Evolutionary conservation across 2,329 filamentous ascomycete species (phyloP).

Genomic region (Tolypocladium sp.): DNA sequence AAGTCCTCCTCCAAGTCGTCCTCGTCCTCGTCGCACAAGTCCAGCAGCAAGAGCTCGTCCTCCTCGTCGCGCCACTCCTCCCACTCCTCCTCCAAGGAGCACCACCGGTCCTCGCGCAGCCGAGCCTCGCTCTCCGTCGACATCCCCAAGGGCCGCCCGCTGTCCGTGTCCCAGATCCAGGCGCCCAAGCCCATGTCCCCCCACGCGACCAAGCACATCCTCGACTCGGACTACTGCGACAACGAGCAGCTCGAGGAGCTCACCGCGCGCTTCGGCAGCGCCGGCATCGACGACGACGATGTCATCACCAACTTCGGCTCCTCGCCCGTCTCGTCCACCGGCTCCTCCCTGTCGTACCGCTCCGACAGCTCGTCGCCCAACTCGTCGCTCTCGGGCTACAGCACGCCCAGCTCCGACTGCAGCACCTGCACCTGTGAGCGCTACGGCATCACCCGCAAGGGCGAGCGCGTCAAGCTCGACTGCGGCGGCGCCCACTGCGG

Average conservation of each 20-base stretch:
- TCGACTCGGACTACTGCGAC: conserved; percentile 69
- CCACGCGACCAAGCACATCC: conserved; percentile 78
- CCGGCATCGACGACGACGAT: conserved; percentile 50
- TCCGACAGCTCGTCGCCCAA: conserved; percentile 67
- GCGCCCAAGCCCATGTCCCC: conserved; percentile 85
- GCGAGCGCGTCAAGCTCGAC: conserved; percentile 91
- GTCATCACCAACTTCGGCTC: conserved; percentile 44
- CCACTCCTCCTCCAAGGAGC: conserved; percentile 35
- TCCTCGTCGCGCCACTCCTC: conserved; percentile 34
- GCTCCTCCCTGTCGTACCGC: conserved; percentile 62
- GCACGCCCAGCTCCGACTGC: conserved; percentile 67
- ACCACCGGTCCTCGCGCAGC: conserved; percentile 31
- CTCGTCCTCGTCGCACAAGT: conserved; percentile 10
- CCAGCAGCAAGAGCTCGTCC: conserved; percentile 23
- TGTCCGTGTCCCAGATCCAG: conserved; percentile 83
- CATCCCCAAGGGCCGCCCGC: conserved; percentile 78
- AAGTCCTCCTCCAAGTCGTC: conserved; percentile 28
- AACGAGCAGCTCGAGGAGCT: conserved; percentile 71
- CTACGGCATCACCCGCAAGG: conserved; percentile 90
- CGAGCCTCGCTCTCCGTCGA: conserved; percentile 48
- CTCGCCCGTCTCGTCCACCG: conserved; percentile 56
- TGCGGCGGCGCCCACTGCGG: conserved; percentile 85
- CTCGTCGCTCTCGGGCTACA: conserved; percentile 68
- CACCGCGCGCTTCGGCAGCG: conserved; percentile 60
- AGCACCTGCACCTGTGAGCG: conserved; percentile 86